Evolutionary conservation across 768 basidiomycete genomes (phyloP), one percentile per base, ranked within the genome.

Genomic region (Mrakia gelida): DNA sequence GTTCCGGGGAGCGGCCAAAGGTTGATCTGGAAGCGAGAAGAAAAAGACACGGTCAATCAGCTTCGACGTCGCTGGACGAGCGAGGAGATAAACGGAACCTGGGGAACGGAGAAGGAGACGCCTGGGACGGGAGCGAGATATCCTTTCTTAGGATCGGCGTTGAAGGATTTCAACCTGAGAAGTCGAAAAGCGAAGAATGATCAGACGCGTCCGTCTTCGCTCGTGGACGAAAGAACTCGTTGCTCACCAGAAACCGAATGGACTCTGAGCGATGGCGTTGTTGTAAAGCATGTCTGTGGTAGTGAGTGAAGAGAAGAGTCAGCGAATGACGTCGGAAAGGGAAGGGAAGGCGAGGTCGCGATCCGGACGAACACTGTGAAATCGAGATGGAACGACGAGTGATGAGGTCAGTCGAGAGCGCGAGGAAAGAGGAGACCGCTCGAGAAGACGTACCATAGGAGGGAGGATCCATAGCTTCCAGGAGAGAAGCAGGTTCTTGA

Each of bases 121-220:
- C 75, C 75, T 13, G 75, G 75, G 18, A 75, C 75, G 45, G 75
- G 75, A 18, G 65, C 56, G 10, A 54, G n/a, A 28, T 73, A 59
- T 2, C 26, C 41, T 43, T 11, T 70, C 23, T 32, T 34, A 23
- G 68, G 68, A 26, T 30, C 28, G 34, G 71, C 45, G 71, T 72
- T 72, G 45, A 72, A 72, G 38, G 32, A 49, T 49, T 38, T 65
- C n/a, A 65, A 10, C 63, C 30, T 65, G 34, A 65, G 8, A n/a
- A 21, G 15, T 21, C 6, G 34, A 28, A 34, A 32, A 1, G 63
- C 5, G 63, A 65, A 65, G 63, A 9, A 30, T 30, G 63, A 45
- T 65, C 63, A 65, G 63, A 16, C 34, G 30, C n/a, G 63, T 8
- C 28, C n/a, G n/a, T 5, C 30, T 34, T 5, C 63, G 8, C 28